Base-by-base conservation (phyloP, 2,329 filamentous ascomycete genomes). In the Camillea tinctor region DNA sequence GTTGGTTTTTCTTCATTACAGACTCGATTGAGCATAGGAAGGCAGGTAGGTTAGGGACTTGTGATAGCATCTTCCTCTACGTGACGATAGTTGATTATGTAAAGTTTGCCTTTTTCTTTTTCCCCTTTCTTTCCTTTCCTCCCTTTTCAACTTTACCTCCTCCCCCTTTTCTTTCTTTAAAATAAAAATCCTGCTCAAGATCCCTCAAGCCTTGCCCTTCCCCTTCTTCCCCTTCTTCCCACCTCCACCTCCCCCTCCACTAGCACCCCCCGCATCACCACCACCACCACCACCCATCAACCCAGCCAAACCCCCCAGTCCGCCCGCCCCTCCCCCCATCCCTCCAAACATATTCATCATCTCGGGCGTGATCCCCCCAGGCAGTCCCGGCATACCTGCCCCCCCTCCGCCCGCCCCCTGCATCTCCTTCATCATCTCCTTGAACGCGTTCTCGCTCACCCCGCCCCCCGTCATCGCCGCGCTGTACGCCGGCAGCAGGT, bases 391-490 rank as follows among this genome's bases (percentile, higher is more conserved):
- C 2, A 66, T 69, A 4, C 66, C 70, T 67, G 13, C 69, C 72
- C 1, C 71, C 75, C 75, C 77, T 49, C 81, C 80, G 0, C 77
- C 81, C 1, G 76, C 77, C 2, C 75, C 75, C 70, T 82, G 80
- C 92, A 98, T 96, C 79, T 96, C 92, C 71, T 88, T 89, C 93
- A 98, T 97, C 83, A 97, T 96, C 68, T 97, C 93, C 80, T 95
- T 92, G 71, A 98, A 88, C 63, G 97, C 86, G 72, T 98, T 96
- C 75, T 99, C 95, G 63, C 88, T 93, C 11, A 98, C 92, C 40
- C 95, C 95, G 11, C 95, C 95, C 8, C 95, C 95, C 57, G 91
- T 95, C 77, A 98, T 84, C 19, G 93, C 95, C 0, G 93, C 88
- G 64, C 91, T 96, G 72, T 96, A 90, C 65, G 96, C 88, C 21